phyloP scores from a whole-genome alignment of 2,329 filamentous ascomycete species.

The Hypoxylon sp. region DNA sequence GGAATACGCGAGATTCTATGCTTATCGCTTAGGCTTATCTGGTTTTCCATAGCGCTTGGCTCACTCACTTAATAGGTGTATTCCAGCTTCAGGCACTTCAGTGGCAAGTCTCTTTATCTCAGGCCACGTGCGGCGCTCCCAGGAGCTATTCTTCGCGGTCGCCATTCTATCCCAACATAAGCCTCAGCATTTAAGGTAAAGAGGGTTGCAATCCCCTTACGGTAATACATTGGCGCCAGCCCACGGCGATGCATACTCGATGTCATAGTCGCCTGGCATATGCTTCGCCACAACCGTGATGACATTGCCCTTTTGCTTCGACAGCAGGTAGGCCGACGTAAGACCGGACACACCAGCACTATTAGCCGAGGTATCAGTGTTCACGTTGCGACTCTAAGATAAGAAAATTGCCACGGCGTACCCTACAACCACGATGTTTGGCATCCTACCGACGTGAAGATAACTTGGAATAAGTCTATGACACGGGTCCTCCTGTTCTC shows the following conservation, averaged over 20 bases:
- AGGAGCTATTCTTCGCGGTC: slow-evolving; percentile 50
- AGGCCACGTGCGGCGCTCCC: slow-evolving; percentile 53
- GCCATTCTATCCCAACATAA: slow-evolving; percentile 49
- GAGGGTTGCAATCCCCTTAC: slow-evolving; percentile 45
- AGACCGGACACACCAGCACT: slow-evolving; percentile 55
- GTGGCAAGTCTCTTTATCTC: slow-evolving; percentile 52
- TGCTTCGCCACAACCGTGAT: slow-evolving; percentile 86
- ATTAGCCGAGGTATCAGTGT: slow-evolving; percentile 18
- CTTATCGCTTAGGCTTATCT: slow-evolving; percentile 2
- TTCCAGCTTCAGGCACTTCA: slow-evolving; percentile 56
- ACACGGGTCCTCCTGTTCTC: neutral
- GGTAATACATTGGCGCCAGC: slow-evolving; percentile 55
- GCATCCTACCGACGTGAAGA: slow-evolving; percentile 42
- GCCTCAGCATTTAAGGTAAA: neutral
- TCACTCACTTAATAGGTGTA: slow-evolving; percentile 53
- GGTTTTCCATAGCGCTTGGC: neutral
- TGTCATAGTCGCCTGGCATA: slow-evolving; percentile 93
- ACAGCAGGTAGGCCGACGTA: slow-evolving; percentile 55
- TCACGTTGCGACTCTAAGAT: slow-evolving; percentile 1
- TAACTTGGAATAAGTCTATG: slow-evolving; percentile 4
- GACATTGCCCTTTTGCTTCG: slow-evolving; percentile 52
- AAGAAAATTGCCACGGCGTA: slow-evolving; percentile 31
- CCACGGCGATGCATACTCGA: slow-evolving; percentile 80
- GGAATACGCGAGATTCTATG: slow-evolving; percentile 64
- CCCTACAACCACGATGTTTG: slow-evolving; percentile 54